Evolutionary conservation across 164 flowering plant species (phyloP).

Genomic region (Annona cherimola): DNA sequence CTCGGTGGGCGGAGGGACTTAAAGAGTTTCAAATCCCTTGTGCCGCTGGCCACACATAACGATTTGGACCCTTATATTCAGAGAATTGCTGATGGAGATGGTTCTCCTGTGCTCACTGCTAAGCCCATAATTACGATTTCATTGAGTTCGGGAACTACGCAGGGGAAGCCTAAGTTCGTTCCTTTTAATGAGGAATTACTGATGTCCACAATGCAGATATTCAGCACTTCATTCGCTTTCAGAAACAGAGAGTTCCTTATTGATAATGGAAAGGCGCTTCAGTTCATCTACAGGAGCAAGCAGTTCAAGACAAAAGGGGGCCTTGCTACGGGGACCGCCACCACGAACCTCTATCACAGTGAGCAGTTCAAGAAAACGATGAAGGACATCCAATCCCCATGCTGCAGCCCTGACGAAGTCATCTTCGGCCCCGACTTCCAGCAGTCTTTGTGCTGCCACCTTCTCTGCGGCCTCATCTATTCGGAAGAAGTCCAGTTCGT

Average conservation of each 20-base stretch:
- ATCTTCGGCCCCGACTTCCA: slow-evolving; percentile 80
- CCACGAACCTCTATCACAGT: slow-evolving; percentile 68
- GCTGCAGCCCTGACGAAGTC: slow-evolving; percentile 92
- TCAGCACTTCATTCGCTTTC: too few species aligned
- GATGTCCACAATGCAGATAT: too few species aligned
- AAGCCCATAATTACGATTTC: too few species aligned
- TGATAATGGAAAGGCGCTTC: slow-evolving; percentile 68
- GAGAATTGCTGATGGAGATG: too few species aligned
- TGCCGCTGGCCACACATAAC: too few species aligned
- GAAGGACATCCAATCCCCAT: slow-evolving; percentile 48
- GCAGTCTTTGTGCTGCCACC: slow-evolving; percentile 81
- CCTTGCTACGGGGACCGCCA: slow-evolving; percentile 65
- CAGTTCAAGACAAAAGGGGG: slow-evolving; percentile 76
- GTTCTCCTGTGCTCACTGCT: too few species aligned
- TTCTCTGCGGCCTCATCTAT: slow-evolving; percentile 70
- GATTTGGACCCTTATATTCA: too few species aligned
- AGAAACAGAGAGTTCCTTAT: slow-evolving; percentile 68
- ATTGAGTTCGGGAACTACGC: too few species aligned
- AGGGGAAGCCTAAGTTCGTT: too few species aligned
- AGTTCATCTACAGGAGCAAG: slow-evolving; percentile 82
- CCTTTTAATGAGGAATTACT: too few species aligned
- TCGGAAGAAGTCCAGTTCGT: slow-evolving; percentile 63
- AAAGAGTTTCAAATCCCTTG: too few species aligned
- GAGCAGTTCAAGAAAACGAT: slow-evolving; percentile 49
- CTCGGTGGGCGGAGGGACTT: too few species aligned